phyloP scores from a whole-genome alignment of 1,139 yeast species.

The Geotrichum siamense region DNA sequence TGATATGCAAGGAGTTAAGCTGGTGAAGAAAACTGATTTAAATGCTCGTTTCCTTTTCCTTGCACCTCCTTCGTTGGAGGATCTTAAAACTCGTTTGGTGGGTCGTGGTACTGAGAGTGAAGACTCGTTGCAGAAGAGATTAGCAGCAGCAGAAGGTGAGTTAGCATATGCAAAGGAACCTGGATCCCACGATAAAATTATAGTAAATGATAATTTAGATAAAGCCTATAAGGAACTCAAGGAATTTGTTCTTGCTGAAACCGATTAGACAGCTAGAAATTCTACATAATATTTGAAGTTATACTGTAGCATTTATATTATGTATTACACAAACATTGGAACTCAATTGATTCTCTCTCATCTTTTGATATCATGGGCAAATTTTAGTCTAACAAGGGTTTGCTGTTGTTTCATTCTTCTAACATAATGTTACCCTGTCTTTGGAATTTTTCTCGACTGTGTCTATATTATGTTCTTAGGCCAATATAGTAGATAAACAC shows the following conservation, averaged over 20 bases:
- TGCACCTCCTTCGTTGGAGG: slow-evolving; percentile 88
- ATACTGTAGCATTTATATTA: too few relatives aligned
- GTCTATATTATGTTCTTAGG: too few relatives aligned
- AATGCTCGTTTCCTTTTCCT: slow-evolving; percentile 81
- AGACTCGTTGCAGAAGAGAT: slow-evolving; percentile 75
- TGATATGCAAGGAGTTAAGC: slow-evolving; percentile 97
- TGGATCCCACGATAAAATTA: slow-evolving; percentile 87
- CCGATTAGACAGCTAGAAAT: too few relatives aligned
- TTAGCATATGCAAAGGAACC: slow-evolving; percentile 71
- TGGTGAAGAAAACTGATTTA: slow-evolving; percentile 74
- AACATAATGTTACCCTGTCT: too few relatives aligned
- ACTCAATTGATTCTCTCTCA: too few relatives aligned
- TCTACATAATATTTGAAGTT: too few relatives aligned
- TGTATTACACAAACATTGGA: too few relatives aligned
- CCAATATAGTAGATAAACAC: too few relatives aligned
- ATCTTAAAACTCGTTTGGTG: slow-evolving; percentile 60
- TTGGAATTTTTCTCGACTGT: too few relatives aligned
- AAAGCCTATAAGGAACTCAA: slow-evolving; percentile 77
- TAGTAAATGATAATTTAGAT: slow-evolving; percentile 88
- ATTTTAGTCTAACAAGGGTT: too few relatives aligned
- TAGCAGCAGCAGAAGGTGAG: slow-evolving; percentile 81
- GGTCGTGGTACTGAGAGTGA: slow-evolving; percentile 93
- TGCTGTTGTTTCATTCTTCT: too few relatives aligned
- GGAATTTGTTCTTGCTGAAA: slow-evolving; percentile 40
- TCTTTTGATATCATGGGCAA: too few relatives aligned